phyloP scores from a whole-genome alignment of 352 stramenopile genomes.

The Phytophthora sojae region DNA sequence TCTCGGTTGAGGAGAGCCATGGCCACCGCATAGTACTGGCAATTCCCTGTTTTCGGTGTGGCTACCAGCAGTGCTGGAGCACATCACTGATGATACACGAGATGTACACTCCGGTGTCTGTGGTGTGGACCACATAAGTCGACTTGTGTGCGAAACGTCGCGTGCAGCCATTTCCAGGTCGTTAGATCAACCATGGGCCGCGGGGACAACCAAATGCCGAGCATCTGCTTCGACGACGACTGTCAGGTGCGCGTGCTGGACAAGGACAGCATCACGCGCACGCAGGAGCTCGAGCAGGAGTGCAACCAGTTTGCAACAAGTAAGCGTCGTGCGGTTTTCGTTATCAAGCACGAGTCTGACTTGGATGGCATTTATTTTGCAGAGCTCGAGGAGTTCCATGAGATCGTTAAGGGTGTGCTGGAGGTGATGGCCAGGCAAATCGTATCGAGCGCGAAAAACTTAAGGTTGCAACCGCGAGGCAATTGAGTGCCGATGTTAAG shows the following conservation, averaged over 20 bases:
- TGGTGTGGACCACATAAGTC: conserved; percentile 13
- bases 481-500: neutral
- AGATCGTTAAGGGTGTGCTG: no score
- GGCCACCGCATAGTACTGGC: no score
- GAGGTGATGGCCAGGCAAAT: no score
- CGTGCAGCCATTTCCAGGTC: conserved; percentile 20
- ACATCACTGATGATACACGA: conserved; percentile 10
- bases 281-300: conserved; percentile 79
- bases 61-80: no score
- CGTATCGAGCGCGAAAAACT: conserved; percentile 86
- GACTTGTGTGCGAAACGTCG: conserved; percentile 17
- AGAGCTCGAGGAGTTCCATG: conserved; percentile 88
- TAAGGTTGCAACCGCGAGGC: conserved; percentile 46
- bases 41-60: no score
- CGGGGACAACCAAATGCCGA: conserved; percentile 75
- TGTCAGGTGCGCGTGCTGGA: conserved; percentile 83
- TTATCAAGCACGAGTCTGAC: neutral
- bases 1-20: no score
- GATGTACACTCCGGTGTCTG: neutral
- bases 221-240: conserved; percentile 85
- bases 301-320: conserved; percentile 86
- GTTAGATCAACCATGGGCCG: conserved; percentile 65
- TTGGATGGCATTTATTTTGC: conserved; percentile 1
- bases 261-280: conserved; percentile 78
- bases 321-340: conserved; percentile 16